Conservation (phyloP, 257 asterid species). For the Paraleonurus japonicus region DNA sequence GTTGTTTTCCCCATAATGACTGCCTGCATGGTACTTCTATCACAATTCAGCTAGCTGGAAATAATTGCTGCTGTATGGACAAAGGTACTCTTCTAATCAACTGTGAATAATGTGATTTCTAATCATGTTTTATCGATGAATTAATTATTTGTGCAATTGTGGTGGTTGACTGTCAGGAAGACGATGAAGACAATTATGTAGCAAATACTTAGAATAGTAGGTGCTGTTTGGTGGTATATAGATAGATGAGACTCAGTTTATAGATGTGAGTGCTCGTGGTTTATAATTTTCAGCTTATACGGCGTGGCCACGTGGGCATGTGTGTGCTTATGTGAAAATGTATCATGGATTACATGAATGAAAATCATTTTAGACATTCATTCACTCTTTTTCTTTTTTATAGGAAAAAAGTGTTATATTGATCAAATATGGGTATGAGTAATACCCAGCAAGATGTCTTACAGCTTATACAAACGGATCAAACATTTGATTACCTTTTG, state of each 20-base stretch:
- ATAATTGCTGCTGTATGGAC: constrained; percentile 1
- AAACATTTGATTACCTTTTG: not conserved
- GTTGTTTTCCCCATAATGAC: constrained; percentile 61
- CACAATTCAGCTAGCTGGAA: constrained; percentile 46
- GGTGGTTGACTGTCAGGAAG: constrained; percentile 15
- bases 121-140: not conserved
- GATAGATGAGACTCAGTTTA: not conserved
- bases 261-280: not conserved
- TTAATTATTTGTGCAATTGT: constrained; percentile 3
- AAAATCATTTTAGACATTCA: not conserved
- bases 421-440: too few relatives aligned
- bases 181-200: not conserved
- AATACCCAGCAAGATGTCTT: too few relatives aligned
- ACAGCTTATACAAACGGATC: too few relatives aligned
- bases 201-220: not conserved
- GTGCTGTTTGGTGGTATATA: not conserved
- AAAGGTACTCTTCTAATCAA: constrained; percentile 18
- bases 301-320: not conserved
- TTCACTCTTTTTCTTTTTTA: not conserved
- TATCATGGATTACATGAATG: too few relatives aligned
- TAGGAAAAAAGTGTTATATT: too few relatives aligned
- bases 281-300: not conserved
- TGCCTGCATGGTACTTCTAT: constrained; percentile 47
- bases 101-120: not conserved
- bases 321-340: not conserved